These are phyloP conservation scores for Diaporthe destruens DNA, from an alignment of 2,329 filamentous ascomycete genomes.

Conservation along the genomic window DNA sequence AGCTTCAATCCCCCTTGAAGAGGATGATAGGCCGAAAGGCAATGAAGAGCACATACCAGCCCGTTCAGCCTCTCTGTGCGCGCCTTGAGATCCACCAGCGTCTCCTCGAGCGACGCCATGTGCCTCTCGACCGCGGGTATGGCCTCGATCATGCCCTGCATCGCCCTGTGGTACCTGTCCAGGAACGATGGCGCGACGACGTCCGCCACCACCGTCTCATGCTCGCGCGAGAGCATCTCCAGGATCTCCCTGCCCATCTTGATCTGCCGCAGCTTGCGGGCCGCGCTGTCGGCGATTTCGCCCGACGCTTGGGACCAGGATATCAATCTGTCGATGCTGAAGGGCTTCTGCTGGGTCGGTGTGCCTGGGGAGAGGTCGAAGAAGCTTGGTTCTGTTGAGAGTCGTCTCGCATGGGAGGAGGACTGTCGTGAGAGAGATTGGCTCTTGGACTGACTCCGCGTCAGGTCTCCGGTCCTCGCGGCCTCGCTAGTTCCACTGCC, in stretches of 20 bases:
- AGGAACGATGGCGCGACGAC: constrained; percentile 26
- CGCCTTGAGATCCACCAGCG: constrained; percentile 45
- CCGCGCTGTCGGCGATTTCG: constrained; percentile 45
- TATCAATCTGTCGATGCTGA: constrained; percentile 40
- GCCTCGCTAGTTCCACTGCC: constrained; percentile 18
- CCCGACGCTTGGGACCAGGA: constrained; percentile 44
- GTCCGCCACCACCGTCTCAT: constrained; percentile 36
- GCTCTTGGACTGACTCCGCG: not conserved
- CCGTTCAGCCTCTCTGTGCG: constrained; percentile 46
- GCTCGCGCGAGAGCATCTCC: constrained; percentile 41
- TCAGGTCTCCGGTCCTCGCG: not conserved
- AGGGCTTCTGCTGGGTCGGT: constrained; percentile 12
- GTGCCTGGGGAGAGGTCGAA: constrained; percentile 12
- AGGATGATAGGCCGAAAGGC: constrained; percentile 32
- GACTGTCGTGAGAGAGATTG: constrained; percentile 23
- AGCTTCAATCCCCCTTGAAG: constrained; percentile 39
- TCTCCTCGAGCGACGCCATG: constrained; percentile 45
- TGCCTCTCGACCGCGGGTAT: constrained; percentile 45
- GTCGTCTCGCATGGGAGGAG: not conserved
- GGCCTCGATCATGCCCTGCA: constrained; percentile 43
- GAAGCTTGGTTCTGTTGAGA: constrained; percentile 31
- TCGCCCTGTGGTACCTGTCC: constrained; percentile 41
- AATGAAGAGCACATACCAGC: constrained; percentile 44
- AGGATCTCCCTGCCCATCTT: constrained; percentile 43
- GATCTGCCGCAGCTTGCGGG: constrained; percentile 46